Conservation (phyloP, 139 green algal species). For the Coelastrella sp. region DNA sequence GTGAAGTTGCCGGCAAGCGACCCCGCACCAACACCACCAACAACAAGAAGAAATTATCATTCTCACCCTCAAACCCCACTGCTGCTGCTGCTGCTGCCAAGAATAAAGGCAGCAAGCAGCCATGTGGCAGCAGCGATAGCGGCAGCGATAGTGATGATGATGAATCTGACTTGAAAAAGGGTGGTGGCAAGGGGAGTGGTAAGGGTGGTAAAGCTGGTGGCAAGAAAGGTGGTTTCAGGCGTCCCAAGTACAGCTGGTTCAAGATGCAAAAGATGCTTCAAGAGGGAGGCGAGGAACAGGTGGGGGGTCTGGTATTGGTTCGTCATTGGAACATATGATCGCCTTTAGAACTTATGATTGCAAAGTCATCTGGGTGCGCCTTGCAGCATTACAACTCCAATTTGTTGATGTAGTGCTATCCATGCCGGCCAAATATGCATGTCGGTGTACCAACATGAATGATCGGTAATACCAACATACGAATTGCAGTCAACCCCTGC, state of each 20-base stretch:
- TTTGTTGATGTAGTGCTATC: too few relatives aligned
- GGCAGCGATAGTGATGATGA: conserved; percentile 11
- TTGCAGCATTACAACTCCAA: too few relatives aligned
- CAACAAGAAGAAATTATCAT: not conserved
- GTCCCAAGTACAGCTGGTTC: conserved; percentile 21
- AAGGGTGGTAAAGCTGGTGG: conserved; percentile 40
- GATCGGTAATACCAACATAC: too few relatives aligned
- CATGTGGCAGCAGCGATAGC: not conserved
- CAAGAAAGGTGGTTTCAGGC: not conserved
- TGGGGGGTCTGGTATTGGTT: too few relatives aligned
- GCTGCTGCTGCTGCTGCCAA: not conserved
- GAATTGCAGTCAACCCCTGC: too few relatives aligned
- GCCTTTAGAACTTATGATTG: too few relatives aligned
- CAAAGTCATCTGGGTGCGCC: too few relatives aligned
- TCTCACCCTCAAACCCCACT: not conserved
- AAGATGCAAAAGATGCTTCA: conserved; percentile 42
- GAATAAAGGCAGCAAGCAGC: conserved; percentile 8
- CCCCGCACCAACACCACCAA: not conserved
- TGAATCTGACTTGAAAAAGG: not conserved
- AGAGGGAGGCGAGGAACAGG: conserved; percentile 36
- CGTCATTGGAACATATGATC: too few relatives aligned
- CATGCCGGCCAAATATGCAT: too few relatives aligned
- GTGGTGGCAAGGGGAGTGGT: not conserved
- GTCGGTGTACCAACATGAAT: too few relatives aligned
- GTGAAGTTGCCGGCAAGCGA: not conserved